These are phyloP conservation scores for Talaromyces sp. DNA, from an alignment of 2,329 filamentous ascomycete species.

Conservation along the genomic window DNA sequence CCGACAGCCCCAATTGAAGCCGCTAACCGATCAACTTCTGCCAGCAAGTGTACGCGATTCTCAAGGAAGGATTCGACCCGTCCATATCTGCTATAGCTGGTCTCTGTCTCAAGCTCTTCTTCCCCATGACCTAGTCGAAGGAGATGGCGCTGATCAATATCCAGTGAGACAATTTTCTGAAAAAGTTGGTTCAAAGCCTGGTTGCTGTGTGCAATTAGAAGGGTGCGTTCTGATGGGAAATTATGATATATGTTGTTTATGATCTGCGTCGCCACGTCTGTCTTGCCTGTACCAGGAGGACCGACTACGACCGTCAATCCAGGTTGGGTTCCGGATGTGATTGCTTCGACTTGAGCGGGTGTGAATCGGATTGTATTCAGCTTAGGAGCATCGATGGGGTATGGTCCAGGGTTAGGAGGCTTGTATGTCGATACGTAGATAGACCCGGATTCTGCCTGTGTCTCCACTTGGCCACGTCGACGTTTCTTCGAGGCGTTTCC, in stretches of 20 bases:
- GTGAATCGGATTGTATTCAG: constrained; percentile 84
- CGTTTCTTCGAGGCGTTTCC: constrained; percentile 76
- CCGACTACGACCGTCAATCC: constrained; percentile 91
- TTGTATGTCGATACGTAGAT: constrained; percentile 86
- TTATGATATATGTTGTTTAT: constrained; percentile 99
- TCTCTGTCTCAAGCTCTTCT: constrained; percentile 81
- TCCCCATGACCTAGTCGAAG: constrained; percentile 91
- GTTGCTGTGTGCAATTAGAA: constrained; percentile 94
- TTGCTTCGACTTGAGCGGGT: constrained; percentile 82
- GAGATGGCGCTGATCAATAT: constrained; percentile 92
- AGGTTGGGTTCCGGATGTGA: constrained; percentile 88
- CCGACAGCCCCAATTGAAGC: constrained; percentile 79
- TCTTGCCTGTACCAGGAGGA: constrained; percentile 94
- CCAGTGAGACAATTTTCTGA: constrained; percentile 91
- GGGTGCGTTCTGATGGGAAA: constrained; percentile 84
- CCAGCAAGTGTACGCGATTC: constrained; percentile 70
- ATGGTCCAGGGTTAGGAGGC: constrained; percentile 82
- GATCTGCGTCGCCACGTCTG: constrained; percentile 97
- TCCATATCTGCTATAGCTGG: constrained; percentile 88
- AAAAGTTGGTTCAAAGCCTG: constrained; percentile 97
- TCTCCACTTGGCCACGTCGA: constrained; percentile 67
- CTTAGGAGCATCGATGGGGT: constrained; percentile 76
- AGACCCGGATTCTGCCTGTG: constrained; percentile 58
- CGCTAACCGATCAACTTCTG: constrained; percentile 81
- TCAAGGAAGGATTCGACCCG: constrained; percentile 93